Conservation (phyloP, 768 basidiomycete genomes). For the Serpula lacrymans region DNA sequence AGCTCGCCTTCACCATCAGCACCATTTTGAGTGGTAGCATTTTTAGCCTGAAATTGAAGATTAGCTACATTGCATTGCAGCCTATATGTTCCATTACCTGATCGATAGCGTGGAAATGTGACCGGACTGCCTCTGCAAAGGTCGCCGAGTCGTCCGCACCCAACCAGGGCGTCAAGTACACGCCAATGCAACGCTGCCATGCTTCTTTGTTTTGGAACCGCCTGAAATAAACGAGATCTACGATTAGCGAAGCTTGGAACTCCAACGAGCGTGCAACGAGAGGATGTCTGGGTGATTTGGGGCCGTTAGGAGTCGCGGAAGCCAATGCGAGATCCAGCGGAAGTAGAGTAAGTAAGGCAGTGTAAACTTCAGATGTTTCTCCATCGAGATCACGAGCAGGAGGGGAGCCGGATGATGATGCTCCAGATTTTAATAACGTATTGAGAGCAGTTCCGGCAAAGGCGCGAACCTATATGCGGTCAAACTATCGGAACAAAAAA, state of each 20-base stretch:
- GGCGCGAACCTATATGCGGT: conserved; percentile 72
- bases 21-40: conserved; percentile 38
- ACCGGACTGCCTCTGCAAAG: conserved; percentile 63
- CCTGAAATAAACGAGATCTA: conserved; percentile 67
- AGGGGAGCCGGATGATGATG: conserved; percentile 69
- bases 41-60: conserved; percentile 49
- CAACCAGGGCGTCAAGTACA: conserved; percentile 74
- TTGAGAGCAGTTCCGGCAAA: conserved; percentile 82
- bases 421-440: conserved; percentile 80
- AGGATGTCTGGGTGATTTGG: conserved; percentile 50
- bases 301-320: conserved; percentile 47
- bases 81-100: conserved; percentile 37
- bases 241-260: conserved; percentile 71
- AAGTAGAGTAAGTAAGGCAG: conserved; percentile 57
- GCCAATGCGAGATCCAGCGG: conserved; percentile 42
- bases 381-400: conserved; percentile 67
- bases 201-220: conserved; percentile 48
- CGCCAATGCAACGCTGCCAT: conserved; percentile 72
- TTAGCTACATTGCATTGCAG: conserved; percentile 8
- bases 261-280: conserved; percentile 59
- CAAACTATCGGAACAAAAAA: too few species aligned
- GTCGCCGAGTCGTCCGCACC: conserved; percentile 41
- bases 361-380: conserved; percentile 56
- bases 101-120: conserved; percentile 77
- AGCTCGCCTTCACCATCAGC: conserved; percentile 76